These are phyloP conservation scores for Verticillium zaregamsianum DNA, from an alignment of 2,329 filamentous ascomycete species.

Conservation along the genomic window DNA sequence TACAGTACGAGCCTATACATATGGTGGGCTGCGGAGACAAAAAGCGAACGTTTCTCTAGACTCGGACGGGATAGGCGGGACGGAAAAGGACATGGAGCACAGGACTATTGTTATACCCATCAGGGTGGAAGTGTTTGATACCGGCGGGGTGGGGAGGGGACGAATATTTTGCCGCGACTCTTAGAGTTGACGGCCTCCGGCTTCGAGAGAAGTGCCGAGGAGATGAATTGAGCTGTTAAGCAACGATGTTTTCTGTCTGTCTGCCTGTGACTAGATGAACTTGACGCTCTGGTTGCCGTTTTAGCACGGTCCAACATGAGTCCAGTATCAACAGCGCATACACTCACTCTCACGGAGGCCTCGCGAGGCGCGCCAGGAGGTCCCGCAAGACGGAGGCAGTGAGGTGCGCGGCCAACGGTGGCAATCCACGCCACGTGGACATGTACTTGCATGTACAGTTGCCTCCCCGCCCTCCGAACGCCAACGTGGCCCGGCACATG, in stretches of 20 bases:
- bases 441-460: neutral
- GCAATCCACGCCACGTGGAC: neutral
- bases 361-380: neutral
- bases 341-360: neutral
- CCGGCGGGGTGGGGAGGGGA: neutral
- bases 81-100: neutral
- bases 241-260: neutral
- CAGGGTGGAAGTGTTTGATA: neutral
- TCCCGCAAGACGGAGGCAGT: neutral
- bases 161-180: neutral
- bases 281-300: no score
- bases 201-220: conserved; percentile 3
- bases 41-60: neutral
- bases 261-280: neutral
- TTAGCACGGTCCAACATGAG: no score
- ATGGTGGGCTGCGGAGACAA: neutral
- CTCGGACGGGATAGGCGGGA: neutral
- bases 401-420: no score
- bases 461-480: neutral
- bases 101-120: neutral
- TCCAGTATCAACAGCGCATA: no score
- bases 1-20: neutral
- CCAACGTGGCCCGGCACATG: neutral
- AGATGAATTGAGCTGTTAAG: neutral
- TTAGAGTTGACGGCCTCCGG: neutral